Conservation (phyloP, 2,329 filamentous ascomycete species). For the Acarospora socialis region DNA sequence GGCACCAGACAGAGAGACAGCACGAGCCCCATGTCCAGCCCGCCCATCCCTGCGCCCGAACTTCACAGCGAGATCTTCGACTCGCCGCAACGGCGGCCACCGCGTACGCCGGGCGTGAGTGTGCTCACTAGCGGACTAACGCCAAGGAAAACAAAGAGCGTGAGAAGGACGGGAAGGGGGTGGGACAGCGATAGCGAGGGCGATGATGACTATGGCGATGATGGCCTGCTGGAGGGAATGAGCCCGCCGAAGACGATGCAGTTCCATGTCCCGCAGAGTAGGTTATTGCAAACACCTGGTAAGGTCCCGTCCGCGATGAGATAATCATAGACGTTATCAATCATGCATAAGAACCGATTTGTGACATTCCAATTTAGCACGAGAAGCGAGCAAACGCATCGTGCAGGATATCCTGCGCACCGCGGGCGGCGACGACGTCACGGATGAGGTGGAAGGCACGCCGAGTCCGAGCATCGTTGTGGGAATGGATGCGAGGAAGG, state of each 20-base stretch:
- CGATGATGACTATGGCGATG: conserved; percentile 45
- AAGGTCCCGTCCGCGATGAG: conserved; percentile 8
- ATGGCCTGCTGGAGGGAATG: conserved; percentile 50
- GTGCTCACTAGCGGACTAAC: conserved; percentile 55
- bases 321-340: background rate
- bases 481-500: conserved; percentile 26
- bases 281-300: conserved; percentile 36
- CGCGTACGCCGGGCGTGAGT: conserved; percentile 62
- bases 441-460: conserved; percentile 23
- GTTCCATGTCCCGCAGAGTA: conserved; percentile 36
- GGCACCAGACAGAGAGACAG: conserved; percentile 17
- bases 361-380: conserved; percentile 22
- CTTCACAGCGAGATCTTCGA: conserved; percentile 76
- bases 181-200: conserved; percentile 49
- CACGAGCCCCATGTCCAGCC: conserved; percentile 44
- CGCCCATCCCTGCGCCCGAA: conserved; percentile 67
- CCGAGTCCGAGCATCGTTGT: conserved; percentile 33
- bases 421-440: conserved; percentile 26
- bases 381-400: conserved; percentile 35
- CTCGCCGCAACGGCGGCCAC: conserved; percentile 43
- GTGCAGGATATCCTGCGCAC: conserved; percentile 33
- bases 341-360: background rate
- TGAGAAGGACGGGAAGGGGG: conserved; percentile 28
- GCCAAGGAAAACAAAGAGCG: background rate
- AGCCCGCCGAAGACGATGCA: conserved; percentile 70